Percentiles rank a stretch among this genome's conserved stretches.
Evolutionary conservation across 2,329 filamentous ascomycete species (phyloP).

Genomic region (Remersonia thermophila): DNA sequence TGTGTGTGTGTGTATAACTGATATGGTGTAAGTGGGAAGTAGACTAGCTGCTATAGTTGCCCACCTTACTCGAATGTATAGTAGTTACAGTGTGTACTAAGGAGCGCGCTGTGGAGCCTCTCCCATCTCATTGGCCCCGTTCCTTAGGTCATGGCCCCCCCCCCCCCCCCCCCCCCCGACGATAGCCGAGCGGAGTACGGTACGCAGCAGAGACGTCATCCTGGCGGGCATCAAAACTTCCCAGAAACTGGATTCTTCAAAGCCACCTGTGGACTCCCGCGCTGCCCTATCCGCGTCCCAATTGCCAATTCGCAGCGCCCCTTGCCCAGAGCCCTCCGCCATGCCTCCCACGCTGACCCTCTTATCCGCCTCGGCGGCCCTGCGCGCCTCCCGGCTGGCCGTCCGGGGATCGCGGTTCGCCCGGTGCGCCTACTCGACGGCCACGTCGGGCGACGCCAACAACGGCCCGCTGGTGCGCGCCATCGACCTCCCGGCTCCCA

Average conservation of each 20-base stretch:
- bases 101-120: no score
- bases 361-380: slow-evolving; percentile 4
- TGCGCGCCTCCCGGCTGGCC: slow-evolving; percentile 6
- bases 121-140: no score
- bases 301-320: neutral
- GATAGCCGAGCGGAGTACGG: neutral
- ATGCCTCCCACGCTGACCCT: slow-evolving; percentile 7
- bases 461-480: slow-evolving; percentile 50
- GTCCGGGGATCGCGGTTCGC: slow-evolving; percentile 13
- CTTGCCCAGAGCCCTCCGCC: neutral
- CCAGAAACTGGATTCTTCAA: neutral
- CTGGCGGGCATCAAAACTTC: no score
- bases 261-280: neutral
- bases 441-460: no score
- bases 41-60: no score
- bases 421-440: slow-evolving; percentile 6
- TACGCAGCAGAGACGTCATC: neutral
- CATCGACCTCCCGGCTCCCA: slow-evolving; percentile 62
- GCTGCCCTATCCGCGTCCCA: neutral
- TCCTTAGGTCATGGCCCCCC: no score
- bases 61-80: no score
- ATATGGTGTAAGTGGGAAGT: no score
- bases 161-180: no score
- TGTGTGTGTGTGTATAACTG: no score
- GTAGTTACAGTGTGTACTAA: no score